These are phyloP conservation scores for Gynandropsis gynandra DNA, from an alignment of 345 rosid genomes.

Conservation along the genomic window DNA sequence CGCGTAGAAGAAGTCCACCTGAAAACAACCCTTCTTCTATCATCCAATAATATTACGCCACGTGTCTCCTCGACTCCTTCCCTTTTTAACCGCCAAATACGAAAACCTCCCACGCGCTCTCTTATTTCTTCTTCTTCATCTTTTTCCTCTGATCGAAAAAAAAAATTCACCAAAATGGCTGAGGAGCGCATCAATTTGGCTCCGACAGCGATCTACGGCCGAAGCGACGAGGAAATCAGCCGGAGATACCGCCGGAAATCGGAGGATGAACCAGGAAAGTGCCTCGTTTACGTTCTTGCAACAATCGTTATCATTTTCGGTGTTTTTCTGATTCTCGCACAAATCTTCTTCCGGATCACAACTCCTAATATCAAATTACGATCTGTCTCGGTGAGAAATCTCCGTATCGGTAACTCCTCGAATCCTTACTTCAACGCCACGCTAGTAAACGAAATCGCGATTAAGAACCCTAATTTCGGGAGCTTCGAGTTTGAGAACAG, in stretches of 20 bases:
- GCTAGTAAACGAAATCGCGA: constrained; percentile 28
- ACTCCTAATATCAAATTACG: constrained; percentile 29
- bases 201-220: constrained; percentile 19
- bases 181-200: constrained; percentile 28
- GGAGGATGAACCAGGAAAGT: constrained; percentile 32
- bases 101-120: constrained; percentile 8
- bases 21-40: neutral
- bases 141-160: neutral
- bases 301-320: constrained; percentile 29
- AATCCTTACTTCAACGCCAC: constrained; percentile 34
- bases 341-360: constrained; percentile 26
- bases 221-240: constrained; percentile 36
- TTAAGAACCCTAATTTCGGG: constrained; percentile 46
- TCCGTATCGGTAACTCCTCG: constrained; percentile 18
- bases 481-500: constrained; percentile 29
- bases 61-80: constrained; percentile 10
- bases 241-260: constrained; percentile 6
- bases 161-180: constrained; percentile 18
- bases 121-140: constrained; percentile 10
- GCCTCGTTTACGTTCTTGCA: constrained; percentile 34
- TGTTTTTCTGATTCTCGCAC: constrained; percentile 25
- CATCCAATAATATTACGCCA: constrained; percentile 4
- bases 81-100: constrained; percentile 26
- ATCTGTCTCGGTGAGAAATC: constrained; percentile 19
- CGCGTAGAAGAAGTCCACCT: neutral